Base-by-base conservation (phyloP, 805 yeast species). In the Babjeviella inositovora region DNA sequence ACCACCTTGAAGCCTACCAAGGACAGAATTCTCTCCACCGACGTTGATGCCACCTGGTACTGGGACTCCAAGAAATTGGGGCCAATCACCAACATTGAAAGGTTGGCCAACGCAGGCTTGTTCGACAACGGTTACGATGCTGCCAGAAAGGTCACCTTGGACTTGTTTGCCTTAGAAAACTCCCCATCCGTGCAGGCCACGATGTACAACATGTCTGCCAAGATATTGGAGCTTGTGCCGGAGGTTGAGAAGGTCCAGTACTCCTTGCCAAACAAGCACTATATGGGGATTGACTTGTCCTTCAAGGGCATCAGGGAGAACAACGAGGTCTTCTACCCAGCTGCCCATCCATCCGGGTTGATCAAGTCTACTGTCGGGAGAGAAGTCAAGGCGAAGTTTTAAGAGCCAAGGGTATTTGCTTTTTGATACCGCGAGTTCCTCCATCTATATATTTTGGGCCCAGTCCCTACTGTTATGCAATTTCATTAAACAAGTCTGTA, bases 141-240 rank as follows among this genome's bases (percentile, higher is more conserved):
- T 8, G 90, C 81, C 11, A 64, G 81, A 38, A 56, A 54, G 18
- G 62, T 67, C 38, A 82, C 94, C 2, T 60, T 84, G 38, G 74
- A 69, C 25, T 59, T 62, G 28, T 85, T 85, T 49, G 94, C 94
- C 10, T 47, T 63, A 23, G 94, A 85, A 50, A 70, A 80, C 48
- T 80, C 93, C 7, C 70, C 94, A n/a, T 77, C 93, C 13, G 96
- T 85, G 22, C 96, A 85, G 57, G 94, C 93, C 21, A 85, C 95
- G 28, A 87, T 85, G 94, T 85, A 68, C 61, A 79, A 82, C 62
- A 85, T 85, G 90, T 63, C 79, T 18, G 61, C 69, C 32, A 70
- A 66, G 32, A 80, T 85, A 32, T 62, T 85, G 42, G 57, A 53
- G 23, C 41, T 38, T 24, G 74, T 67, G 26, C 58, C 70, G 3